Conservation (phyloP, 2,329 filamentous ascomycete species). For the Phoma herbarum region DNA sequence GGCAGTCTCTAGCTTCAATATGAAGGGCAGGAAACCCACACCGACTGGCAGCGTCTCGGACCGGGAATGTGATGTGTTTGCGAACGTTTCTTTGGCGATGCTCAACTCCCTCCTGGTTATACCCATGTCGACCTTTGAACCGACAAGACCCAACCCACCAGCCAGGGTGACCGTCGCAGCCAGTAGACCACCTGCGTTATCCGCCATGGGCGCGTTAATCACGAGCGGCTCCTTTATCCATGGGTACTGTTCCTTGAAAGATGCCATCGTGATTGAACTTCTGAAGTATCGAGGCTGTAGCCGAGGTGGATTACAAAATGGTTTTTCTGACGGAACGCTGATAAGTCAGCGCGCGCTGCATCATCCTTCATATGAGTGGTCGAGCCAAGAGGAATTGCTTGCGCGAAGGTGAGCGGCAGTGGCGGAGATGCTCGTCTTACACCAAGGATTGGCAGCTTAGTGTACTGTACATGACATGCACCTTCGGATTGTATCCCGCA, state of each 20-base stretch:
- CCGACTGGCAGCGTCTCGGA: slow-evolving; percentile 59
- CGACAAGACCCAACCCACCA: slow-evolving; percentile 57
- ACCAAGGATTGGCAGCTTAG: not conserved
- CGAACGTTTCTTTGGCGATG: slow-evolving; percentile 22
- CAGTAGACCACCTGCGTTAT: slow-evolving; percentile 64
- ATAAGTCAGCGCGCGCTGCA: not conserved
- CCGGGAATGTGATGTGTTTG: not conserved
- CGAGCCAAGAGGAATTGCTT: not conserved
- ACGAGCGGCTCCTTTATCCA: slow-evolving; percentile 68
- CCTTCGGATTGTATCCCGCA: not conserved
- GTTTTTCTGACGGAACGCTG: no score
- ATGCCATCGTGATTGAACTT: not conserved
- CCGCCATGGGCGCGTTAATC: slow-evolving; percentile 72
- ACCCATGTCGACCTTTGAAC: slow-evolving; percentile 47
- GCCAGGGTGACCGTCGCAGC: slow-evolving; percentile 68
- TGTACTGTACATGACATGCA: not conserved
- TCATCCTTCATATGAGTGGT: not conserved
- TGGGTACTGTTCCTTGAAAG: slow-evolving; percentile 45
- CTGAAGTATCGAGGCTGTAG: not conserved
- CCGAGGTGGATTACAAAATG: no score
- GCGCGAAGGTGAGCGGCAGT: slow-evolving; percentile 3
- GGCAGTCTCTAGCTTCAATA: slow-evolving; percentile 54
- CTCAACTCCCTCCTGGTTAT: slow-evolving; percentile 43
- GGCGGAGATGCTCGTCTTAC: slow-evolving; percentile 1
- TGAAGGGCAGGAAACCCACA: slow-evolving; percentile 68